Evolutionary conservation across 345 rosid genomes (phyloP).

Genomic region (Abelmoschus esculentus): DNA sequence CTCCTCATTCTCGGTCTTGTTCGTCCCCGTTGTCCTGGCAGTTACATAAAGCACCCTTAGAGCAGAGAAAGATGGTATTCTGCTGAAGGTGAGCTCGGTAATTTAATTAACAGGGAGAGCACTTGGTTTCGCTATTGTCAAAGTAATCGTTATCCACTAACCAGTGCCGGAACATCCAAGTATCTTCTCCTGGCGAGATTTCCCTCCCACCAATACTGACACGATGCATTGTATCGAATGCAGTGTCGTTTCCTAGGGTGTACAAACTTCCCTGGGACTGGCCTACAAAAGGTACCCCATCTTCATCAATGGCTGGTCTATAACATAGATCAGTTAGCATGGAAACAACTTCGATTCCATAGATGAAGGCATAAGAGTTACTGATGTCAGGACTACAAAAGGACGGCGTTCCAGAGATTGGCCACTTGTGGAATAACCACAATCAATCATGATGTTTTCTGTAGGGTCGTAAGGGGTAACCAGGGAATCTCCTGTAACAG

Average conservation of each 20-base stretch:
- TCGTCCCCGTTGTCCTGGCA: not conserved
- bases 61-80: not conserved
- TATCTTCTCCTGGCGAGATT: not conserved
- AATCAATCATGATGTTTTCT: not conserved
- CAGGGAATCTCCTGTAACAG: not conserved
- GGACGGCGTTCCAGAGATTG: not conserved
- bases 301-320: not conserved
- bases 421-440: not conserved
- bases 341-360: not conserved
- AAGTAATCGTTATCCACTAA: not conserved
- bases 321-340: not conserved
- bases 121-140: not conserved
- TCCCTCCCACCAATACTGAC: not conserved
- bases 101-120: not conserved
- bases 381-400: not conserved
- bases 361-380: not conserved
- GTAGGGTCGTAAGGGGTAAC: not conserved
- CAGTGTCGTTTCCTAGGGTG: not conserved
- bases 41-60: not conserved
- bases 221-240: not conserved
- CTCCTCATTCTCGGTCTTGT: not conserved
- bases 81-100: not conserved
- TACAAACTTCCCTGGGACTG: not conserved
- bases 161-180: not conserved
- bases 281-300: not conserved